A percentile compares a stretch with the other conserved stretches of the same genome.
phyloP scores from a whole-genome alignment of 805 yeast genomes.

The Saccharomycopsis sp. region DNA sequence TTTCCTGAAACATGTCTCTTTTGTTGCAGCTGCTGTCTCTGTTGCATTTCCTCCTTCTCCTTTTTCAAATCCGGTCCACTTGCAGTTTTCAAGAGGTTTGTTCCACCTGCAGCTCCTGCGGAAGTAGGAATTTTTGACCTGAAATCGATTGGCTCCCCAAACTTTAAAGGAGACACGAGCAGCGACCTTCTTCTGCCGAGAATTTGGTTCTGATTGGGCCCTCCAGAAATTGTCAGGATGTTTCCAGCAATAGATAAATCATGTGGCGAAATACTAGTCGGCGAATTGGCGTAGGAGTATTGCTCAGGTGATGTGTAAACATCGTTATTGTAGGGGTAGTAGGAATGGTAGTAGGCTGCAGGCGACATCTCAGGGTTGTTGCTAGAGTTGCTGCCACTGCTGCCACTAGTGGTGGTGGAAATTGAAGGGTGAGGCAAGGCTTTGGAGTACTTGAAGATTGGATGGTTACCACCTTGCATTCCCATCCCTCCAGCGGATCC shows the following conservation, averaged over 20 bases:
- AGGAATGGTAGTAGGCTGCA: neutral
- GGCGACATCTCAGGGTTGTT: neutral
- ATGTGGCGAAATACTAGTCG: neutral
- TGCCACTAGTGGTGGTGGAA: neutral
- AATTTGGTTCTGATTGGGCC: neutral
- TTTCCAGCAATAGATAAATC: neutral
- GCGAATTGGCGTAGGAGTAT: neutral
- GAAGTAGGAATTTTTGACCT: neutral
- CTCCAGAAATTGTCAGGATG: neutral
- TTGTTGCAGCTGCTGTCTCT: neutral
- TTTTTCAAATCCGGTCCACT: neutral
- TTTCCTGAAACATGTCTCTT: neutral
- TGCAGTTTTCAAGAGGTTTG: neutral
- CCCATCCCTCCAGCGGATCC: neutral
- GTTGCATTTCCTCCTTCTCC: too few species aligned
- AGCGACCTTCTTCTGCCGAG: neutral
- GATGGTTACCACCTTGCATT: neutral
- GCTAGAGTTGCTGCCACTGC: neutral
- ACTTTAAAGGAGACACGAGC: neutral
- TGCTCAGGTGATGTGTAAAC: neutral
- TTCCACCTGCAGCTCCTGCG: neutral
- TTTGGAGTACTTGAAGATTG: neutral
- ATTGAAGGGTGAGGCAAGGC: neutral
- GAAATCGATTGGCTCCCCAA: neutral
- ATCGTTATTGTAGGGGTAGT: neutral